Percentiles rank a stretch among this genome's conserved stretches.
phyloP scores from a whole-genome alignment of 2,329 filamentous ascomycete genomes.

The Beauveria varroae region DNA sequence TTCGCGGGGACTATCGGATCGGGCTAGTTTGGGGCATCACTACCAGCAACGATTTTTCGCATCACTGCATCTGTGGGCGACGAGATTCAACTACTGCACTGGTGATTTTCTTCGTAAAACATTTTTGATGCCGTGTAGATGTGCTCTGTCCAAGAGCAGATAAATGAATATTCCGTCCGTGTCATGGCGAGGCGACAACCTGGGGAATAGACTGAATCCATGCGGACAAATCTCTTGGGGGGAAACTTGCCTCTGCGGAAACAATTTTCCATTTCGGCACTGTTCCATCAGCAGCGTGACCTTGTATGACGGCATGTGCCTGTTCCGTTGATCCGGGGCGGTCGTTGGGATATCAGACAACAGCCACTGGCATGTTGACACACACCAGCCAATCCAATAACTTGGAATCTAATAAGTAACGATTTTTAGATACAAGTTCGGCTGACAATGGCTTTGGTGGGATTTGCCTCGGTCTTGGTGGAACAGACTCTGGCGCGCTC shows the following conservation, averaged over 20 bases:
- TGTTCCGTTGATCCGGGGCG: constrained; percentile 8
- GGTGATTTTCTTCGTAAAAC: neutral
- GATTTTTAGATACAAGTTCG: neutral
- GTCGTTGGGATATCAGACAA: neutral
- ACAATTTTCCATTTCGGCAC: neutral
- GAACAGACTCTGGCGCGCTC: neutral
- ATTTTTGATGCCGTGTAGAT: neutral
- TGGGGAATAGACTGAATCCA: neutral
- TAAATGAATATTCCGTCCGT: too few relatives aligned
- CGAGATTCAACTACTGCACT: neutral
- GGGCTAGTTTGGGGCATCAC: neutral
- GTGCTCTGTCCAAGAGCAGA: neutral
- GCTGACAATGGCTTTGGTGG: neutral
- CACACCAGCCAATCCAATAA: neutral
- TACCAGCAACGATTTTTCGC: constrained; percentile 3
- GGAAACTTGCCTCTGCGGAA: neutral
- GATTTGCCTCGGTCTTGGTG: constrained; percentile 8
- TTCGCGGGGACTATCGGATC: neutral
- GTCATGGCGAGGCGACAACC: neutral
- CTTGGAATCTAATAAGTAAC: neutral
- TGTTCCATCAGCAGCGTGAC: neutral
- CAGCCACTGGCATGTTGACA: neutral
- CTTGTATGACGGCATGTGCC: constrained; percentile 5
- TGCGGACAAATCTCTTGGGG: neutral
- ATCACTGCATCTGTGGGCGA: neutral